Base-by-base conservation (phyloP, 768 basidiomycete species). In the Russula vinacea region DNA sequence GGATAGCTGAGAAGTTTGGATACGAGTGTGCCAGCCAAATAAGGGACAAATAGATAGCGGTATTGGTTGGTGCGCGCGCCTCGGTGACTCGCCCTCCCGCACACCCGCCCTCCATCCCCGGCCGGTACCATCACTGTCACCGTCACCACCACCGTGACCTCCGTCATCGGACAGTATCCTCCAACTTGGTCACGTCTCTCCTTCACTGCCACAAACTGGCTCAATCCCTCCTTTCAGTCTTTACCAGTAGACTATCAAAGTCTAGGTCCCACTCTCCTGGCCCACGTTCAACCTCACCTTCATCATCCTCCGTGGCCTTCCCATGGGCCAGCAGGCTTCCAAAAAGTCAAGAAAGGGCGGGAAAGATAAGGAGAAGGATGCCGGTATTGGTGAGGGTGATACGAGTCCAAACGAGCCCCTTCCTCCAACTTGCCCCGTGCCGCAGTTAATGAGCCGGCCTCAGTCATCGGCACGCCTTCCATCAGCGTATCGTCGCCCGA, bases 321-420 rank as follows among this genome's bases (percentile, higher is more conserved):
- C 78, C 64, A 90, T 91, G 88, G 90, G 90, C 78, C 90, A 91
- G 75, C 87, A 89, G 78, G 84, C 86, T 72, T 92, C 89, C 69
- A 91, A 88, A 81, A 90, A 87, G 82, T 77, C 83, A 70, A 88
- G 84, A 81, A 89, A 87, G 77, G 75, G 77, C 58, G 75, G 77
- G 62, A 90, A 85, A 76, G 90, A 90, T 74, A 85, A 84, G 76
- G 87, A 85, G 69, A 83, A 79, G 72, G 83, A 87, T 55, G 70
- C 68, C 49, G 70, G 75, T 59, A 49, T 56, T 44, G 71, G 75
- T 52, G 78, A 79, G 35, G 75, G 77, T 54, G 82, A 83, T 42
- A 80, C 83, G 66, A 81, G 81, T 65, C 54, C 67, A 57, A 72
- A 67, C 62, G 73, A 72, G 54, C 72, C 73, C 8, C 78, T 17